Evolutionary conservation across 2,329 filamentous ascomycete species (phyloP), one percentile per base, ranked within the genome.

Genomic region (Aspergillus eucalypticola): DNA sequence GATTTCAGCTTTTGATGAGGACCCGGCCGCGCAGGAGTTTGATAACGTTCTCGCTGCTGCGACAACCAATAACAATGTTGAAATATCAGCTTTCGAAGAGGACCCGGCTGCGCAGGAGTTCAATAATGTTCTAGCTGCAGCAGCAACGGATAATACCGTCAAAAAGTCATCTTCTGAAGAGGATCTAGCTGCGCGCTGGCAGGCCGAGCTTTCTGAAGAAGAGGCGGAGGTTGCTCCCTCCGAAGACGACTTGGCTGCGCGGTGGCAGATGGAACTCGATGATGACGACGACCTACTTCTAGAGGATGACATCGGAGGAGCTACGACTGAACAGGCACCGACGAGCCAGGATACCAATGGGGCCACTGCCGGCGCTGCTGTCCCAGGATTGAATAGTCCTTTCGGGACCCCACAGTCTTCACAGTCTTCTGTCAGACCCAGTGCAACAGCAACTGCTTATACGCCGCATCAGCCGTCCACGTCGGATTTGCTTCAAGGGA

Each of bases 251-350:
- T 76, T 95, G 46, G 88, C 90, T 89, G 93, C 64, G 87, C 92
- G 61, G 71, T 84, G 73, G 66, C 71, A 84, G 54, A 78, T 80
- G 17, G 80, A 79, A 50, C 81, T 87, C 13, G 70, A 73, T 51
- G 87, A 88, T 23, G 87, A 90, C 49, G 93, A 93, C 66, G 92
- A 91, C 0, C 90, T 97, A 61, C 79, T 97, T 8, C 88, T 96
- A 6, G 92, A 93, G 59, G 82, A 83, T 3, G 81, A 81, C 57
- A 59, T 68, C 62, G 60, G 70, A 63, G 61, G 74, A 68, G 42
- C 64, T 5, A 49, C 62, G 29, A 56, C 62, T 11, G 60, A 64
- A 38, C 52, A 68, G 39, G 67, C 69, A 46, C 42, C 65, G 32
- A 54, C 63, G 3, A 68, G 64, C 46, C 65, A 71, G 41, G 60